phyloP scores from a whole-genome alignment of 83 land plant species.

The Larix sibirica region DNA sequence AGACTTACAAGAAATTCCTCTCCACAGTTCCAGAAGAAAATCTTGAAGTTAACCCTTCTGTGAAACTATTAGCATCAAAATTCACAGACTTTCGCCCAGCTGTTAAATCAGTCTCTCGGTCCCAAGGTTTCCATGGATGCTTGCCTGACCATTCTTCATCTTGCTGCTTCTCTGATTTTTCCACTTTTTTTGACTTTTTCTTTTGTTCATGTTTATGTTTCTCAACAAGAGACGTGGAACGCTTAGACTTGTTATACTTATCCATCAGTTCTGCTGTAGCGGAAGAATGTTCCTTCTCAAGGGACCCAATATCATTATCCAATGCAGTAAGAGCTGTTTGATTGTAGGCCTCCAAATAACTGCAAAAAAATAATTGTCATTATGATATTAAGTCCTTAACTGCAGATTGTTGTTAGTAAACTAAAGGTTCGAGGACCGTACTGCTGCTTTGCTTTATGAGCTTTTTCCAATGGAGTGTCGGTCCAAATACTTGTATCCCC shows the following conservation, averaged over 20 bases:
- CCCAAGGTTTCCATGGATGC: slow-evolving; percentile 99
- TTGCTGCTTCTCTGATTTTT: slow-evolving; percentile 29
- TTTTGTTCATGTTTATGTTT: slow-evolving; percentile 55
- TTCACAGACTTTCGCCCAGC: slow-evolving; percentile 86
- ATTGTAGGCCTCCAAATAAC: slow-evolving; percentile 90
- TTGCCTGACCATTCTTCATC: slow-evolving; percentile 81
- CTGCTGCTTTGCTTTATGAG: slow-evolving; percentile 90
- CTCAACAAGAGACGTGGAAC: slow-evolving; percentile 75
- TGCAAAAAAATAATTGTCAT: slow-evolving; percentile 25
- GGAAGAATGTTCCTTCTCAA: slow-evolving; percentile 33
- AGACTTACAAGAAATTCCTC: slow-evolving; percentile 56
- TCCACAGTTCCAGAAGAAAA: slow-evolving; percentile 73
- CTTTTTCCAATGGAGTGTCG: slow-evolving; percentile 83
- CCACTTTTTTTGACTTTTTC: slow-evolving; percentile 40
- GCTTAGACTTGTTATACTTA: slow-evolving; percentile 69
- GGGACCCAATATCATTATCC: slow-evolving; percentile 19
- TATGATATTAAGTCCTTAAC: slow-evolving; percentile 9
- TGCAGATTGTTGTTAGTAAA: not conserved
- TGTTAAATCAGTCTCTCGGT: slow-evolving; percentile 87
- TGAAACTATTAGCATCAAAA: slow-evolving; percentile 64
- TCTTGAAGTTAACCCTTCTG: slow-evolving; percentile 68
- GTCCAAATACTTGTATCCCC: slow-evolving; percentile 98
- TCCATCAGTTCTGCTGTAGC: slow-evolving; percentile 84
- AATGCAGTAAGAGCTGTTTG: slow-evolving; percentile 67
- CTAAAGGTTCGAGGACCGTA: slow-evolving; percentile 24